A percentile compares a stretch with the other conserved stretches of the same genome.
Conservation (phyloP, 2,329 filamentous ascomycete genomes). For the Trichoderma afroharzianum region DNA sequence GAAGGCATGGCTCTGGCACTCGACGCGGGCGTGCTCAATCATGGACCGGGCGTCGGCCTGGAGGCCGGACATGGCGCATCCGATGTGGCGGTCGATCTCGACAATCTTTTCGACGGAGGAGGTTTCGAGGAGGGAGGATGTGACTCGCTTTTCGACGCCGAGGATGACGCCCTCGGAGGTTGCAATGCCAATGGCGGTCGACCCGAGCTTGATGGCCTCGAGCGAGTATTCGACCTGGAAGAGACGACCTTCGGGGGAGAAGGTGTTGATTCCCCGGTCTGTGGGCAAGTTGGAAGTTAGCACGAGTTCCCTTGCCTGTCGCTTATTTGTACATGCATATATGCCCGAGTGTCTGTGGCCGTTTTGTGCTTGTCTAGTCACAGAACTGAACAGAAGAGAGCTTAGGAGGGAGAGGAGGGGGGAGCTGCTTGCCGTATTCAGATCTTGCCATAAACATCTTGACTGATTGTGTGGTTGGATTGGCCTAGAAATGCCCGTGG, state of each 20-base stretch:
- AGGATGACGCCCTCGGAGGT: constrained; percentile 94
- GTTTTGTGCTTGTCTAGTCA: not conserved
- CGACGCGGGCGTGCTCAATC: constrained; percentile 96
- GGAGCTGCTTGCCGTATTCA: constrained; percentile 70
- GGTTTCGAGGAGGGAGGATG: constrained; percentile 93
- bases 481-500: constrained; percentile 4
- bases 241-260: constrained; percentile 98
- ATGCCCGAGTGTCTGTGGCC: not conserved
- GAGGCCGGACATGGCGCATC: constrained; percentile 96
- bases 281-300: constrained; percentile 4
- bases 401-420: constrained; percentile 16
- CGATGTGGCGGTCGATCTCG: constrained; percentile 98
- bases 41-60: constrained; percentile 97
- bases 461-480: constrained; percentile 38
- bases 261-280: constrained; percentile 99
- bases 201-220: constrained; percentile 99
- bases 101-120: constrained; percentile 99
- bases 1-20: constrained; percentile 95
- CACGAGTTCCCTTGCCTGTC: constrained; percentile 12
- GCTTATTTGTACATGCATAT: not conserved
- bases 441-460: constrained; percentile 99
- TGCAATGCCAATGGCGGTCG: constrained; percentile 95
- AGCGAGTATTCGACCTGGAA: constrained; percentile 99
- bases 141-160: constrained; percentile 98
- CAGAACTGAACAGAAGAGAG: not conserved